Evolutionary conservation across 805 yeast genomes (phyloP).

Genomic region (Saccharomycopsis fibuligera): DNA sequence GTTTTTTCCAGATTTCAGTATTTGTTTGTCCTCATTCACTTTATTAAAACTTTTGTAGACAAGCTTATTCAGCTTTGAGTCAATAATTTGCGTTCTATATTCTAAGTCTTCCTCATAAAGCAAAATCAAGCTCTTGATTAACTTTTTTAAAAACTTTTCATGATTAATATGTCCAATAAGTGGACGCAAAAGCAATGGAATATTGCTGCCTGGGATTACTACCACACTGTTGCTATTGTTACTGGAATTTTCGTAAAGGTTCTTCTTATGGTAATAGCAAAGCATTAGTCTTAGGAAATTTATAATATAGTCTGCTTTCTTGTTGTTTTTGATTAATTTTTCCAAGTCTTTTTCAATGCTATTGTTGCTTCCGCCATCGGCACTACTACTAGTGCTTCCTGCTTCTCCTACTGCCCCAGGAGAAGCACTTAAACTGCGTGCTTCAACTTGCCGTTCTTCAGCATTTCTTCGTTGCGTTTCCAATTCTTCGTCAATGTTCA

Average conservation of each 20-base stretch:
- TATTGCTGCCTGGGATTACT: background rate
- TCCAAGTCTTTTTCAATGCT: constrained; percentile 28
- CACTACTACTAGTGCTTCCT: constrained; percentile 26
- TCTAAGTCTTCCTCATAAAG: constrained; percentile 6
- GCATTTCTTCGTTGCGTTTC: constrained; percentile 20
- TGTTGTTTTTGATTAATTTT: constrained; percentile 26
- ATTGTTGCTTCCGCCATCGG: constrained; percentile 26
- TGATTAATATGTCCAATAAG: constrained; percentile 54
- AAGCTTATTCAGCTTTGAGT: background rate
- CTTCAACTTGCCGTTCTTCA: too few species aligned
- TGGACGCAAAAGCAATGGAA: constrained; percentile 43
- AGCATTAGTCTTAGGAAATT: constrained; percentile 53
- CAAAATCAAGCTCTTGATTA: constrained; percentile 7
- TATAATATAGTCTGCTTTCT: constrained; percentile 48
- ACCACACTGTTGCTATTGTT: constrained; percentile 22
- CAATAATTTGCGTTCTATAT: background rate
- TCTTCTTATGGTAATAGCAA: constrained; percentile 49
- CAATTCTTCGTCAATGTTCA: background rate
- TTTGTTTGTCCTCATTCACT: background rate
- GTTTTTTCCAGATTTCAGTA: background rate
- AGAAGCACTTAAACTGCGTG: background rate
- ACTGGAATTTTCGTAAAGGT: constrained; percentile 28
- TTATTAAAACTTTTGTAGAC: background rate
- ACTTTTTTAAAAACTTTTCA: constrained; percentile 33
- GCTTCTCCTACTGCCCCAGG: constrained; percentile 21